phyloP scores from a whole-genome alignment of 73 alveolate genomes.

The Tetrahymena borealis region DNA sequence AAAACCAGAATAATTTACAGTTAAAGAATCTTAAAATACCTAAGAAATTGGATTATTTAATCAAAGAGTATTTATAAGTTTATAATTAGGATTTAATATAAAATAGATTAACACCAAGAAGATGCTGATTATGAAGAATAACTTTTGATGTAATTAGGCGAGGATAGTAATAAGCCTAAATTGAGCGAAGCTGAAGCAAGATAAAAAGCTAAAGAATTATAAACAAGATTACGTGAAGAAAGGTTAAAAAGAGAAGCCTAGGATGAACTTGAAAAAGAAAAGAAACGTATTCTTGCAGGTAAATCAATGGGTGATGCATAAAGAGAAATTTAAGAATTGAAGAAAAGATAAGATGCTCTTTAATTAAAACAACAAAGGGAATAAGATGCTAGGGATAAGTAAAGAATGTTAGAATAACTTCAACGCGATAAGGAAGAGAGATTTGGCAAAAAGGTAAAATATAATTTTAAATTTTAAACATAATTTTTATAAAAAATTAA shows the following conservation, averaged over 20 bases:
- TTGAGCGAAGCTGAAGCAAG: neutral
- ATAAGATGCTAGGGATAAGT: neutral
- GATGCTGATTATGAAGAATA: conserved; percentile 2
- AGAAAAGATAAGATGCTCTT: neutral
- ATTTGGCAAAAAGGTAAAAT: neutral
- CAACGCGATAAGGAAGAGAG: neutral
- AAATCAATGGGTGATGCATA: neutral
- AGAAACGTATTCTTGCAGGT: neutral
- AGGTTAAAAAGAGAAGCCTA: neutral
- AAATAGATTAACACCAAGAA: neutral
- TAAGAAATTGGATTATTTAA: no score
- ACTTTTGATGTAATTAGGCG: neutral
- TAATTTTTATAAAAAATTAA: neutral
- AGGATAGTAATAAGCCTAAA: neutral
- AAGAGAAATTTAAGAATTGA: neutral
- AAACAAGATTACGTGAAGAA: neutral
- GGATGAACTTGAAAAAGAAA: neutral
- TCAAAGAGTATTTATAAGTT: neutral
- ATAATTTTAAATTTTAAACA: neutral
- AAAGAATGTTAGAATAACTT: neutral
- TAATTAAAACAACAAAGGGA: neutral
- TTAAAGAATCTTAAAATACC: no score
- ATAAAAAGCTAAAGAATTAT: neutral
- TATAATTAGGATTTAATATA: neutral
- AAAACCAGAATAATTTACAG: no score